phyloP scores from a whole-genome alignment of 305 asterid species.

The Fraxinus angustifolia region DNA sequence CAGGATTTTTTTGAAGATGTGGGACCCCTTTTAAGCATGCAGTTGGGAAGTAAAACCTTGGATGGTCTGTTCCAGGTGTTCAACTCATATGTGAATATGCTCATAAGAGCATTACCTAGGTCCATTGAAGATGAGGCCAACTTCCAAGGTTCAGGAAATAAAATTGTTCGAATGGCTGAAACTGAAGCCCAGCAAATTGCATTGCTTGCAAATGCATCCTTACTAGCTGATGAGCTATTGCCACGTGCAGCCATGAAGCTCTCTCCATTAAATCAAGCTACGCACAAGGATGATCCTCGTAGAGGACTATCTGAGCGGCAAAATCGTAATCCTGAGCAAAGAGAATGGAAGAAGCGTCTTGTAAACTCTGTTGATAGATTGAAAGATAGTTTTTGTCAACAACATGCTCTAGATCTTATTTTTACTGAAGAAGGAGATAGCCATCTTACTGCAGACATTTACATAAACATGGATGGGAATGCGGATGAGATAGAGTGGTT shows the following conservation, averaged over 20 bases:
- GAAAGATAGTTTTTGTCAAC: slow-evolving; percentile 97
- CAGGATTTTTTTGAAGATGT: slow-evolving; percentile 98
- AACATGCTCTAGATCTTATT: slow-evolving; percentile 91
- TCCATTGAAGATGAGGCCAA: slow-evolving; percentile 85
- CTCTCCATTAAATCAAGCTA: slow-evolving; percentile 54
- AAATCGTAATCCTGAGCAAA: slow-evolving; percentile 91
- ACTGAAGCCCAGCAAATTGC: slow-evolving; percentile 95
- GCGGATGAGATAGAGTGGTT: slow-evolving; percentile 82
- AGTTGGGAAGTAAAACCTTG: slow-evolving; percentile 80
- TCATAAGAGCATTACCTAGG: slow-evolving; percentile 90
- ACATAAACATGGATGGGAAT: slow-evolving; percentile 79
- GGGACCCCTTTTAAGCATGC: slow-evolving; percentile 91
- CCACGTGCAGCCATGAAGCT: slow-evolving; percentile 98
- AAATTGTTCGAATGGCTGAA: slow-evolving; percentile 91
- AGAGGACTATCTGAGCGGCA: slow-evolving; percentile 84
- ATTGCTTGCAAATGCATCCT: slow-evolving; percentile 95
- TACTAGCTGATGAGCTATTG: slow-evolving; percentile 85
- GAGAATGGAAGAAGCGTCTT: slow-evolving; percentile 95
- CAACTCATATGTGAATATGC: slow-evolving; percentile 71
- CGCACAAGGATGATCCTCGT: slow-evolving; percentile 66
- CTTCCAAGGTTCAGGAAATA: slow-evolving; percentile 73
- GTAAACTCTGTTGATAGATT: slow-evolving; percentile 73
- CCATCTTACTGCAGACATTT: slow-evolving; percentile 75
- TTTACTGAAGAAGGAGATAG: slow-evolving; percentile 96
- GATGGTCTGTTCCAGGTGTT: slow-evolving; percentile 96